Base-by-base conservation (phyloP, 2,329 filamentous ascomycete genomes). In the Thielaviopsis ethacetica region DNA sequence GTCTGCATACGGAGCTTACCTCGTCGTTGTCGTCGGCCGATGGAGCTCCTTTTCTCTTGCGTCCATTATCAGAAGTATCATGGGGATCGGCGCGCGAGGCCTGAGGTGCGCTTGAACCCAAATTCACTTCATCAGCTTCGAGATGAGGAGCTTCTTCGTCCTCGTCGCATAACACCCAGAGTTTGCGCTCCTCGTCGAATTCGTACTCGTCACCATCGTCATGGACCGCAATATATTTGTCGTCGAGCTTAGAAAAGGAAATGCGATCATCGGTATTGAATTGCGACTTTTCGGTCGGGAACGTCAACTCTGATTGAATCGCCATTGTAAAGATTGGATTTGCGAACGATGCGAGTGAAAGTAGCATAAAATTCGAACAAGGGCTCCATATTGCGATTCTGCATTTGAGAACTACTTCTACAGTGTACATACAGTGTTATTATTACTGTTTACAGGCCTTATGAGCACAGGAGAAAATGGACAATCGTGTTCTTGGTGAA, bases 121-220 rank as follows among this genome's bases (percentile, higher is more conserved):
- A 21, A 17, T 34, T 27, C 41, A 21, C 44, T 19, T 49, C 44
- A 21, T n/a, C 44, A n/a, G 4, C 10, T 21, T 57, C 44, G n/a
- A 19, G 63, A 63, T 67, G 66, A 47, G 65, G 61, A 52, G 50
- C 54, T 5, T 62, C 58, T 27, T 77, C 73, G n/a, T 75, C 74
- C 15, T 81, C 75, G 13, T 62, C 54, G 24, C 53, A 53, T 64
- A 83, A 84, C 58, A 89, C 77, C 91, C 91, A 96, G 71, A 82
- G 80, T 72, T 81, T 84, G 64, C 83, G 72, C 56, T 76, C 77
- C 55, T 78, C 72, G 70, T 94, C 84, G 73, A 85, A 96, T 69
- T 91, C 86, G 73, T 85, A 95, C 70, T 95, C 91, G 62, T 82
- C 80, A 57, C 88, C 89, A 68, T 93, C 84, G 54, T 90, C 87